Percentiles rank a stretch among this genome's conserved stretches.
Conservation (phyloP, 495 filamentous ascomycete species). For the Aspergillus asperescens region DNA sequence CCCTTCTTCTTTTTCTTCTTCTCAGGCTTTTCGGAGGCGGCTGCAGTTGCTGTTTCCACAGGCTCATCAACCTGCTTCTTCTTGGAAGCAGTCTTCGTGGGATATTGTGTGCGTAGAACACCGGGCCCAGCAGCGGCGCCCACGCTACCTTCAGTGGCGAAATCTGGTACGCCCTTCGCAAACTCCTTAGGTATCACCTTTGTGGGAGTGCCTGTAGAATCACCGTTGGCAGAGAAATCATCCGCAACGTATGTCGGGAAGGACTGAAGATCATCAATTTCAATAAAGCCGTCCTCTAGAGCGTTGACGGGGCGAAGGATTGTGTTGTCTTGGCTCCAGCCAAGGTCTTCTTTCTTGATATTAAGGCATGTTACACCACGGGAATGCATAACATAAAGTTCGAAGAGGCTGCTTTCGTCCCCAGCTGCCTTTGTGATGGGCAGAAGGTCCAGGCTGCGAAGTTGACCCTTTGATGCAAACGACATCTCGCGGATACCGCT, state of each 20-base stretch:
- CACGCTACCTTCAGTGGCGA: conserved; percentile 23
- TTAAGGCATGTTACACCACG: conserved; percentile 84
- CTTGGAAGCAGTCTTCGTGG: conserved; percentile 38
- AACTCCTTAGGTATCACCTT: conserved; percentile 32
- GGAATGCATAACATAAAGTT: conserved; percentile 96
- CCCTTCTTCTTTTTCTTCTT: conserved; percentile 59
- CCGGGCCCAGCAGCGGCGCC: conserved; percentile 27
- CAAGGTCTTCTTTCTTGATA: conserved; percentile 81
- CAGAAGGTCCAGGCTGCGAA: conserved; percentile 86
- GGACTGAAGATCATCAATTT: conserved; percentile 47
- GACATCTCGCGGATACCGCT: conserved; percentile 93
- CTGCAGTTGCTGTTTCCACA: conserved; percentile 26
- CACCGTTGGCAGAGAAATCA: conserved; percentile 49
- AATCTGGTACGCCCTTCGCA: conserved; percentile 36
- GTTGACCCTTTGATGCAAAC: conserved; percentile 76
- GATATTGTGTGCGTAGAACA: conserved; percentile 37
- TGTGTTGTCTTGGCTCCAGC: conserved; percentile 83
- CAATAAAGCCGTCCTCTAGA: conserved; percentile 55
- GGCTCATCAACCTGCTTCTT: conserved; percentile 43
- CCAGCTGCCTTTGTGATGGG: conserved; percentile 46
- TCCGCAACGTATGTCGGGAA: conserved; percentile 39
- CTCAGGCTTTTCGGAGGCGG: conserved; percentile 43
- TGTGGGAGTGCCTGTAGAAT: conserved; percentile 33
- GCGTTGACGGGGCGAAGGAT: conserved; percentile 72
- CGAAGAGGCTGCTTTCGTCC: conserved; percentile 65